phyloP scores from a whole-genome alignment of 257 asterid species.

The Scutellaria baicalensis region DNA sequence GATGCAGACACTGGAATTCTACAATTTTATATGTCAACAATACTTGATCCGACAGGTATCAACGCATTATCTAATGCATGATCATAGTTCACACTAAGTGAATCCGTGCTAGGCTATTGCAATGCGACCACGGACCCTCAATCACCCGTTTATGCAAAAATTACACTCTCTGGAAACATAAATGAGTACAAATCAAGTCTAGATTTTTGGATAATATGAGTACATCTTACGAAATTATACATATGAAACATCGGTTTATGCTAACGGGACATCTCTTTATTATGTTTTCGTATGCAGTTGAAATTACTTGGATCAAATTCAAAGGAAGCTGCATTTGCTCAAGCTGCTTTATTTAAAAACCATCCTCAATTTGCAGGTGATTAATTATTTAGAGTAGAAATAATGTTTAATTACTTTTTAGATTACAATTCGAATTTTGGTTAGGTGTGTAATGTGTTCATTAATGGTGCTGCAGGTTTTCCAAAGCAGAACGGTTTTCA shows the following conservation, averaged over 20 bases:
- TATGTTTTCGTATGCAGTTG: neutral
- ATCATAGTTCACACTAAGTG: constrained; percentile 16
- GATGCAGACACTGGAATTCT: constrained; percentile 6
- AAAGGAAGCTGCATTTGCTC: neutral
- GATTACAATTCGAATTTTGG: too few species aligned
- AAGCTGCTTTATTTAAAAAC: constrained; percentile 1
- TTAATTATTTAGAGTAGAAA: too few species aligned
- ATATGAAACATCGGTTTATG: too few species aligned
- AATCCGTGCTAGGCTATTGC: constrained; percentile 6
- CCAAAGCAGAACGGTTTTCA: neutral
- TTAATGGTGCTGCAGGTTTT: constrained; percentile 1
- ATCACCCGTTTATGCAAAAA: constrained; percentile 15
- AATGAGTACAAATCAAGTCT: too few species aligned
- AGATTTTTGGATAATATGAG: too few species aligned
- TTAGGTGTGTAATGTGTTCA: too few species aligned
- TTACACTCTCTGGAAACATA: constrained; percentile 23
- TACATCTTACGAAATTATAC: too few species aligned
- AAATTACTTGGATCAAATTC: neutral
- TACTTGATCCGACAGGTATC: constrained; percentile 6
- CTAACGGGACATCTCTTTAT: too few species aligned
- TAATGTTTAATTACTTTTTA: too few species aligned
- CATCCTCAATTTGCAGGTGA: constrained; percentile 10
- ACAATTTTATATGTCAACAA: neutral
- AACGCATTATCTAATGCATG: neutral
- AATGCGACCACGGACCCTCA: constrained; percentile 7